Evolutionary conservation across 345 rosid genomes (phyloP).

Genomic region (Brassica incana): DNA sequence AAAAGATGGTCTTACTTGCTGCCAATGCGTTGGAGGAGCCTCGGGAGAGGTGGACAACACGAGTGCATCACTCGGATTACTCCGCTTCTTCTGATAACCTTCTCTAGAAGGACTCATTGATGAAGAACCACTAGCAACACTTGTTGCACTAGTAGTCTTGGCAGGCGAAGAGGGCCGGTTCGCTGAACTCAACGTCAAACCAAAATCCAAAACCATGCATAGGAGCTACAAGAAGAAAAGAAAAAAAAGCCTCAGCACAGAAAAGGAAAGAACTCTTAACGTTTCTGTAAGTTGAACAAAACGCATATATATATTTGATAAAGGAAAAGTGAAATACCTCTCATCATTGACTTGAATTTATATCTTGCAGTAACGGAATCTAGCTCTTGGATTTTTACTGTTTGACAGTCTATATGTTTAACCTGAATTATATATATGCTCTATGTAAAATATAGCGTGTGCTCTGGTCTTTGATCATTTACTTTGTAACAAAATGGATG

Average conservation of each 20-base stretch:
- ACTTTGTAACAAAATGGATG: background rate
- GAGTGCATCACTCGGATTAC: conserved; percentile 65
- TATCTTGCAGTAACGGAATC: conserved; percentile 74
- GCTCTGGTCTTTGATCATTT: conserved; percentile 15
- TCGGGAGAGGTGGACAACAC: conserved; percentile 91
- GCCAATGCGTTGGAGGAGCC: conserved; percentile 95
- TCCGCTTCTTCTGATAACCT: conserved; percentile 61
- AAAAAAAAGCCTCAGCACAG: conserved; percentile 18
- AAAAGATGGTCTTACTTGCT: conserved; percentile 62
- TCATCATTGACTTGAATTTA: conserved; percentile 92
- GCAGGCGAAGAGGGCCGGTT: conserved; percentile 48
- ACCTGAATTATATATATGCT: conserved; percentile 53
- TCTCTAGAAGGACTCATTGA: conserved; percentile 48
- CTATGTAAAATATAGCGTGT: background rate
- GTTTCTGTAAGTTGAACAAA: conserved; percentile 3
- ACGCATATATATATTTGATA: background rate
- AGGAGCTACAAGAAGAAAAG: conserved; percentile 62
- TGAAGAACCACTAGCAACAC: conserved; percentile 43
- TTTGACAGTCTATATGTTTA: conserved; percentile 81
- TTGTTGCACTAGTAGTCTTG: conserved; percentile 31
- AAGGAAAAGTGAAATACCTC: conserved; percentile 52
- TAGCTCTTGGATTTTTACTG: conserved; percentile 70
- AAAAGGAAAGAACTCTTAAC: conserved; percentile 19
- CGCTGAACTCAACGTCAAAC: conserved; percentile 91
- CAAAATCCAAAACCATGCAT: conserved; percentile 98